A percentile compares a stretch with the other conserved stretches of the same genome.
phyloP scores from a whole-genome alignment of 1,139 yeast species.

The Saccharomyces pastorianus region DNA sequence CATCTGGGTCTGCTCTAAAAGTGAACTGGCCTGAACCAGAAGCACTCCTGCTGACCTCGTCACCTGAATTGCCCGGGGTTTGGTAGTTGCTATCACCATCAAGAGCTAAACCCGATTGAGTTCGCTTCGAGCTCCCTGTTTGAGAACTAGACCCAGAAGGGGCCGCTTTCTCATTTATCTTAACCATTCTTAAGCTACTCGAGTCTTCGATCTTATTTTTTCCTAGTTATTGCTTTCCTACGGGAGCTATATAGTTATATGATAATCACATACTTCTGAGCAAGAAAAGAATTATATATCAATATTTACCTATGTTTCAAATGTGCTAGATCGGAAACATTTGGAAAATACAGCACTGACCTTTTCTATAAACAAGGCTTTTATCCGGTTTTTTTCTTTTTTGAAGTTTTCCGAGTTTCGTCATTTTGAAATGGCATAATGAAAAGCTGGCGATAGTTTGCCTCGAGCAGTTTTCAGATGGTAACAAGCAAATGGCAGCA shows the following conservation, averaged over 20 bases:
- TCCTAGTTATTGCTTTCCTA: too few species aligned
- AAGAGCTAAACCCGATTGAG: not conserved
- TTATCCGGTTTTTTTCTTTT: not conserved
- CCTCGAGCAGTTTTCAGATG: not conserved
- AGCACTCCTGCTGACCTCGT: not conserved
- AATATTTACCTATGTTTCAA: not conserved
- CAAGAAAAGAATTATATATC: not conserved
- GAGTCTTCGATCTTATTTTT: not conserved
- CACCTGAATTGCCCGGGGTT: not conserved
- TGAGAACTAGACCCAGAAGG: not conserved
- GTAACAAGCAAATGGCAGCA: not conserved
- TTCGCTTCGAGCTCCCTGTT: not conserved
- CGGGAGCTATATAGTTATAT: too few species aligned
- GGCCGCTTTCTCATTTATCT: not conserved
- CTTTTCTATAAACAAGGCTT: not conserved
- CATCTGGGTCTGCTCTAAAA: conserved; percentile 1
- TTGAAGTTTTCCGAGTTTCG: not conserved
- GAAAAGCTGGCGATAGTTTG: not conserved
- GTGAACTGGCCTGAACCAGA: not conserved
- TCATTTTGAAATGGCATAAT: not conserved
- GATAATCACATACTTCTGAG: not conserved
- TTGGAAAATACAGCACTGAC: not conserved
- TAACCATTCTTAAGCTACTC: not conserved
- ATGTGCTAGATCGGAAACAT: not conserved
- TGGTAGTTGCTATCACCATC: not conserved